Conservation (phyloP, 768 basidiomycete species). For the Naganishia randhawae region DNA sequence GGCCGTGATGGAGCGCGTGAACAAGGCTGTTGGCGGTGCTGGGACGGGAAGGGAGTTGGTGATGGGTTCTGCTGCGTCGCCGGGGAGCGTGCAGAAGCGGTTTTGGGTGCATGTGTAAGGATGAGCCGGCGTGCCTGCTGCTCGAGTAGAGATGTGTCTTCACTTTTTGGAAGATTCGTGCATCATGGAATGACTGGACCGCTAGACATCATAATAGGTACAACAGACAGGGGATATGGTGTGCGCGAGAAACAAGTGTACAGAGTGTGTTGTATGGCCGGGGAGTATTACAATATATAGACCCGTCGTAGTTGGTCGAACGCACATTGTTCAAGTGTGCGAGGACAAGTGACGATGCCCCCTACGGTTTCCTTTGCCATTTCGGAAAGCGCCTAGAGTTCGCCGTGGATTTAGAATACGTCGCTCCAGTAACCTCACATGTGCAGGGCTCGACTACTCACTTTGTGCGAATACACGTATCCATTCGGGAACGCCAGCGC, state of each 20-base stretch:
- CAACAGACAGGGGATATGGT: no score
- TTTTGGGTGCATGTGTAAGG: constrained; percentile 40
- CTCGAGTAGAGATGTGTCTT: no score
- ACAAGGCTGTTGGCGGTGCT: constrained; percentile 74
- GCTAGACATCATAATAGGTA: no score
- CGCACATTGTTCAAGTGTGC: constrained; percentile 63
- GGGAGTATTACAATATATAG: constrained; percentile 77
- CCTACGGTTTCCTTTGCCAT: constrained; percentile 79
- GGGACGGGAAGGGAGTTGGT: constrained; percentile 35
- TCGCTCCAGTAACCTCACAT: background rate
- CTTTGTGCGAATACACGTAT: constrained; percentile 88
- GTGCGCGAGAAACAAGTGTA: no score
- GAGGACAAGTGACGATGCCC: constrained; percentile 71
- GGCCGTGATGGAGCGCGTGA: constrained; percentile 89
- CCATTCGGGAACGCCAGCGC: constrained; percentile 89
- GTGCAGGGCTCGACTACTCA: constrained; percentile 49
- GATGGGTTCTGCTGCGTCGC: background rate
- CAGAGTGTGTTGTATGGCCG: no score
- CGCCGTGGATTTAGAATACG: no score
- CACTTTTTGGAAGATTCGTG: no score
- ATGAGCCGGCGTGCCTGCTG: no score
- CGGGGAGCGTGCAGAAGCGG: constrained; percentile 24
- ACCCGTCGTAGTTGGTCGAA: constrained; percentile 75
- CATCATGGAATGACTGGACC: no score
- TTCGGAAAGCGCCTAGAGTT: constrained; percentile 68